Conservation (phyloP, 2,329 filamentous ascomycete genomes). For the Elsinoe necatrix region DNA sequence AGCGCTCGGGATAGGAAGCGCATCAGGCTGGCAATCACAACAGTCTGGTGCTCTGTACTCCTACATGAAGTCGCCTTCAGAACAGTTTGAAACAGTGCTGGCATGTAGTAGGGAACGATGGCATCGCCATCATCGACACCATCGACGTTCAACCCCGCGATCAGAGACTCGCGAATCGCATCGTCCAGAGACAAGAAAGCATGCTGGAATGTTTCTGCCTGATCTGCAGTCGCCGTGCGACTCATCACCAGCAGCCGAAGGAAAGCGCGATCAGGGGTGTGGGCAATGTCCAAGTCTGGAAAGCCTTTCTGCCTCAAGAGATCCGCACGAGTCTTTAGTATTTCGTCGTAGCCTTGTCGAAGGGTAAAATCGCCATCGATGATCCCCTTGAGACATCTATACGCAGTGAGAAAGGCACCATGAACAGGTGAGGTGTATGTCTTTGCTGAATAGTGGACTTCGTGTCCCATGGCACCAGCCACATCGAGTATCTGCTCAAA, state of each 20-base stretch:
- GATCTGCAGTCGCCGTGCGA: background rate
- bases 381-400: background rate
- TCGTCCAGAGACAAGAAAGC: background rate
- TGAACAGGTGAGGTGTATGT: background rate
- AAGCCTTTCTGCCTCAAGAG: background rate
- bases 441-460: background rate
- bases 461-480: background rate
- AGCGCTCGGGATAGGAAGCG: background rate
- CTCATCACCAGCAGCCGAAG: background rate
- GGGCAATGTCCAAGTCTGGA: background rate
- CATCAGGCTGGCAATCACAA: background rate
- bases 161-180: background rate
- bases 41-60: background rate
- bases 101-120: slow-evolving; percentile 8
- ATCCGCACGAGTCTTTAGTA: background rate
- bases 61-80: background rate
- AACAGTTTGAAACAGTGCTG: background rate
- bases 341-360: background rate
- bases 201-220: background rate
- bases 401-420: background rate
- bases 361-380: background rate
- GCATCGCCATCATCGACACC: background rate
- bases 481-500: slow-evolving; percentile 1
- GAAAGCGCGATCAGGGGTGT: background rate
- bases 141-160: background rate